Percentiles rank a stretch among this genome's conserved stretches.
Evolutionary conservation across 1,284 basidiomycete species (phyloP).

Genomic region (Pascua sp.): DNA sequence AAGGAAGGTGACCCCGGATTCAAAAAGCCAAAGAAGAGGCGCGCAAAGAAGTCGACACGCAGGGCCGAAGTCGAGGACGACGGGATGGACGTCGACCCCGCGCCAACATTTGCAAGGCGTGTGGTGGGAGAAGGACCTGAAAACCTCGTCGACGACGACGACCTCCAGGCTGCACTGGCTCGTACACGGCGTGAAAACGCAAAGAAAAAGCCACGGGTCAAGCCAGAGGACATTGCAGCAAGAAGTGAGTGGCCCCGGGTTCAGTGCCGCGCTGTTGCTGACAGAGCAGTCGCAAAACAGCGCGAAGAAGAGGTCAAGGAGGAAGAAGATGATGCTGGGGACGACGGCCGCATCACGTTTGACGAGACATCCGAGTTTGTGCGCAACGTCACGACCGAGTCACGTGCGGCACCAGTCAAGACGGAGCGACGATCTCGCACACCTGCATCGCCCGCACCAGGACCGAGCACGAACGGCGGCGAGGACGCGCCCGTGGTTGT

Average conservation of each 20-base stretch:
- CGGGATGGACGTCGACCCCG: constrained; percentile 70
- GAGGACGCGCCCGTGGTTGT: constrained; percentile 20
- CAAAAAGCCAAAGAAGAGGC: constrained; percentile 84
- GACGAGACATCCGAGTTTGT: constrained; percentile 98
- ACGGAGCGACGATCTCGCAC: constrained; percentile 33
- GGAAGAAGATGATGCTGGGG: constrained; percentile 60
- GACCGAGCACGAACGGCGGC: constrained; percentile 19
- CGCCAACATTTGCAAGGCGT: constrained; percentile 44
- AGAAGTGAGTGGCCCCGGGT: constrained; percentile 58
- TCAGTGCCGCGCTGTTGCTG: background rate
- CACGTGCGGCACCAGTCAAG: constrained; percentile 39
- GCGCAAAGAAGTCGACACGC: constrained; percentile 65
- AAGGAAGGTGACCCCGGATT: constrained; percentile 88
- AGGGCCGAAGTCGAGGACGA: constrained; percentile 63
- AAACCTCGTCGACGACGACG: constrained; percentile 97
- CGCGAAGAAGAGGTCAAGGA: constrained; percentile 54
- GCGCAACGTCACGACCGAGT: constrained; percentile 67
- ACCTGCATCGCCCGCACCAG: constrained; percentile 20
- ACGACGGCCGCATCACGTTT: constrained; percentile 70
- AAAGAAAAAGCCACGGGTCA: constrained; percentile 70
- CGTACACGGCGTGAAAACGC: constrained; percentile 77
- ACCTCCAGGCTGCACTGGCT: constrained; percentile 88
- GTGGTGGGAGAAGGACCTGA: constrained; percentile 62
- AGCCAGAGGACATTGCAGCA: constrained; percentile 78
- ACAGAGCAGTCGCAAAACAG: constrained; percentile 60